Base-by-base conservation (phyloP, 2,329 filamentous ascomycete genomes). In the Chrysoporthe cubensis region DNA sequence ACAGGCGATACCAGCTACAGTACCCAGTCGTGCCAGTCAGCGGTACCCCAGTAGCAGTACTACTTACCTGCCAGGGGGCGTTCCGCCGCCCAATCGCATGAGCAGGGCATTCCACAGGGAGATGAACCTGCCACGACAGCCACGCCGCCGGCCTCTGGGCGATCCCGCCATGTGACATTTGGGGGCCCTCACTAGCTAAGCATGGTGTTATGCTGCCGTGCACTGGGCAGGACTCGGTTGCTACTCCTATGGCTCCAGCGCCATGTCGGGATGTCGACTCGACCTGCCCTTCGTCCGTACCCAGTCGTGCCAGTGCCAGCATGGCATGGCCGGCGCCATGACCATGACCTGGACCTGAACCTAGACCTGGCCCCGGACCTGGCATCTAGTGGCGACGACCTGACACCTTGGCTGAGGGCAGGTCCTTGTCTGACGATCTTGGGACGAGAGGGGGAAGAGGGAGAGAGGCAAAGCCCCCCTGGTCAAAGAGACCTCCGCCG, bases 101-200 rank as follows among this genome's bases (percentile, higher is more conserved):
- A 21, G 50, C 21, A 32, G 50, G 26, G 16, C 50, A 34, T 16
- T 54, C 50, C 11, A 54, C 4, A 16, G 21, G 48, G 26, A 6
- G 32, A 32, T 32, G 50, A 26, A 26, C 26, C 13, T 54, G 21
- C 21, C 16, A 18, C 21, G 18, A 26, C 26, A 26, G 26, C 26
- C 26, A 26, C 26, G 26, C 26, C 26, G 26, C 26, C 26, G 21
- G 1, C 32, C 32, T 54, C 21, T 16, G 50, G 50, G 26, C 32
- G 50, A 54, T 54, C 50, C 50, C 14, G 6, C 50, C 50, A 32
- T 54, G 50, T 54, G 50, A 54, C 50, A 54, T 16, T n/a, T 21
- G 48, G 26, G 21, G 48, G 21, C 13, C 5, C 16, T 16, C 11
- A 46, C 14, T 46, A 46, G 43, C 11, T 16, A 16, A 13, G 14